Base-by-base conservation (phyloP, 2,329 filamentous ascomycete genomes). In the Sporothrix phasma region DNA sequence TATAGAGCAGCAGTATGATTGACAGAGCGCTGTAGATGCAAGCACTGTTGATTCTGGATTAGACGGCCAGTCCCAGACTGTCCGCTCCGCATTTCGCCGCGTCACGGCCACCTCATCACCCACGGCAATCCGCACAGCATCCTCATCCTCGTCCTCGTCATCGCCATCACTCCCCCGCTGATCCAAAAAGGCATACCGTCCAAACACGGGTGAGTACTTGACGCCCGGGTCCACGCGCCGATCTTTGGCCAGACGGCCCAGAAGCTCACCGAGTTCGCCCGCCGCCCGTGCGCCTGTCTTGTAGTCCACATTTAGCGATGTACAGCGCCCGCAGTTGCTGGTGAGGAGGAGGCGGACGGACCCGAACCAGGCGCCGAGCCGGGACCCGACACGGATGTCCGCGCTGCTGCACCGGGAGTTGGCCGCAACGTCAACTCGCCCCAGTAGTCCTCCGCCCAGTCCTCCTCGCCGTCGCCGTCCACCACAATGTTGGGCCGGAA, bases 391-490 rank as follows among this genome's bases (percentile, higher is more conserved):
- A 29, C 46, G 5, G 45, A 11, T 5, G 45, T 5, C n/a, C n/a
- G n/a, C n/a, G n/a, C n/a, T n/a, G n/a, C n/a, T 47, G 6, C 31
- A 4, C 5, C 15, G 7, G 43, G 19, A 17, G 17, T 1, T 22
- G 51, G 51, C 5, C 51, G 1, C 45, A 88, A 72, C 17, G 73
- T 73, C 39, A 90, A 73, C 70, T 86, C 84, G 2, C 77, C 82
- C 88, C 88, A 92, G 70, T 82, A 90, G 71, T 92, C 88, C 72
- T 92, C 88, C 13, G 87, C 86, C 72, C 83, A 92, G 1, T 83
- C 75, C 10, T 74, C 73, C 4, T 82, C 79, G 2, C 84, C 85
- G 31, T 82, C 81, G 1, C 84, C 85, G 43, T 82, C 81, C 1
- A 91, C 74, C 1, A 92, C 84, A 54, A 92, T 82, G 71, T 90